Base-by-base conservation (phyloP, 148 eudicot genomes). In the Camellia granthamiana region DNA sequence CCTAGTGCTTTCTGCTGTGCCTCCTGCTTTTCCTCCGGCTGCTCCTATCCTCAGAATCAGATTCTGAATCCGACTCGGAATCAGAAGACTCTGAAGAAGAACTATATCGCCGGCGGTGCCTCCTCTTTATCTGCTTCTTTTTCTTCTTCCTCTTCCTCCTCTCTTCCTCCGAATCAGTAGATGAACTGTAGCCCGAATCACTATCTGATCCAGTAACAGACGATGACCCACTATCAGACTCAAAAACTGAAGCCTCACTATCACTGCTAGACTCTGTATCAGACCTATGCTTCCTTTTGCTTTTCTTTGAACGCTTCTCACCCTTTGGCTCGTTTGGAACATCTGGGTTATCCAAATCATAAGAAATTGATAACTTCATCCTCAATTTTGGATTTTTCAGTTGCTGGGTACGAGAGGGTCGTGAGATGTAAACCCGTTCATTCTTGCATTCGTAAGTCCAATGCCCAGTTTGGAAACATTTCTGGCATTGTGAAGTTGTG, bases 401-500 rank as follows among this genome's bases (percentile, higher is more conserved):
- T 61, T 89, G 86, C 76, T 94, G 98, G 42, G 91, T 94, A 41
- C 97, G 89, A 6, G 98, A 94, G n/a, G 97, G 98, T 38, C 98
- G 88, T 52, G 98, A 88, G 67, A 94, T 90, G 66, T 94, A 94
- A 63, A 92, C 97, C 72, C 98, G 82, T 64, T 95, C 99, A 21
- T 95, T 95, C 87, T 93, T 93, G 88, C 99, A 95, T 79, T 95
- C 97, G 16, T 90, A 95, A 1, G 99, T 95, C 99, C 99, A 95
- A 80, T 95, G 99, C 77, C 95, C 97, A 11, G 85, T 51, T 78
- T 95, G 93, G 78, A 90, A 90, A 80, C 99, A 95, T 85, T 95
- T 95, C 64, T 95, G 99, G 87, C 99, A 95, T 69, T 92, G 91
- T 5, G 93, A 80, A 69, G 85, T 79, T 9, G 74, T 65, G 7